phyloP scores from a whole-genome alignment of 2,329 filamentous ascomycete species.

The Aaosphaeria arxii region DNA sequence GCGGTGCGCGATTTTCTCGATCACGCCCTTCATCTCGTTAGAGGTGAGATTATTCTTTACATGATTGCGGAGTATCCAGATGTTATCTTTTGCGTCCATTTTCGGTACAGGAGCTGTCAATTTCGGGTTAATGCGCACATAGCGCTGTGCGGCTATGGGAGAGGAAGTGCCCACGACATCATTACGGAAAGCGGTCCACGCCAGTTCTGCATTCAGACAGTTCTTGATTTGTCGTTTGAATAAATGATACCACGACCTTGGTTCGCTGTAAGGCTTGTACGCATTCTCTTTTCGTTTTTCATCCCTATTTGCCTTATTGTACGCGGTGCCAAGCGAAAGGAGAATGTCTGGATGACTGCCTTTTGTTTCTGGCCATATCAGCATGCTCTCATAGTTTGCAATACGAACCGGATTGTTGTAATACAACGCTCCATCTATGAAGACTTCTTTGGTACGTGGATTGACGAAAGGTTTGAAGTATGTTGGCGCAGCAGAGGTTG shows the following conservation, averaged over 20 bases:
- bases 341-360: constrained; percentile 20
- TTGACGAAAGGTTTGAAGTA: constrained; percentile 47
- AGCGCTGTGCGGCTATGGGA: constrained; percentile 21
- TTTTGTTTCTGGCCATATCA: constrained; percentile 20
- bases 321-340: constrained; percentile 19
- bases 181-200: constrained; percentile 31
- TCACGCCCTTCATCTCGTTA: constrained; percentile 8
- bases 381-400: constrained; percentile 42
- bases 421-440: constrained; percentile 44
- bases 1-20: constrained; percentile 30
- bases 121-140: constrained; percentile 35
- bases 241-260: constrained; percentile 22
- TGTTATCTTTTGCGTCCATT: constrained; percentile 33
- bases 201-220: constrained; percentile 33
- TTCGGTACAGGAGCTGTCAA: constrained; percentile 21
- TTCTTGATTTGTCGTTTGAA: constrained; percentile 23
- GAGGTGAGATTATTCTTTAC: constrained; percentile 22
- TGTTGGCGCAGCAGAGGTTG: constrained; percentile 43
- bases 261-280: constrained; percentile 2
- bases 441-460: constrained; percentile 36
- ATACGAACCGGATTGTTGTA: constrained; percentile 46
- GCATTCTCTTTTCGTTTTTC: neutral
- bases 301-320: constrained; percentile 2
- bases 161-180: constrained; percentile 20
- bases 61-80: constrained; percentile 27